phyloP scores from a whole-genome alignment of 2,329 filamentous ascomycete species.

The Hortaea werneckii region DNA sequence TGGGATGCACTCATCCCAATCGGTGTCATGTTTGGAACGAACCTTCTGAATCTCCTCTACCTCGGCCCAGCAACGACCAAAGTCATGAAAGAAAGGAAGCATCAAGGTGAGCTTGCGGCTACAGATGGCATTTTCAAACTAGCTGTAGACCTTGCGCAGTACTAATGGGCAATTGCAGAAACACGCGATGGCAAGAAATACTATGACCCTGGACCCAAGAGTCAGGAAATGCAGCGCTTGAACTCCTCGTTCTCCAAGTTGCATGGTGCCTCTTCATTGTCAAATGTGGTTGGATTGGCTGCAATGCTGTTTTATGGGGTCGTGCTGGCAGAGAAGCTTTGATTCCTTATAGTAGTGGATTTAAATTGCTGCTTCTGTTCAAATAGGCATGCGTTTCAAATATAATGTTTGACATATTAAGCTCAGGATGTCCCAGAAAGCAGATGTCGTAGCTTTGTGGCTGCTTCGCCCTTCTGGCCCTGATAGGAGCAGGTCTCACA shows the following conservation, averaged over 20 bases:
- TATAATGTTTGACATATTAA: no score
- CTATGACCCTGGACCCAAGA: conserved; percentile 69
- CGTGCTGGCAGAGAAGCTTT: conserved; percentile 47
- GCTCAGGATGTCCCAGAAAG: no score
- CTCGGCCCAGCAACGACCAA: conserved; percentile 67
- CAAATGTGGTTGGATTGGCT: conserved; percentile 64
- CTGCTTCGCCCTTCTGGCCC: no score
- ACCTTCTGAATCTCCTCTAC: conserved; percentile 58
- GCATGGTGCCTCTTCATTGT: conserved; percentile 69
- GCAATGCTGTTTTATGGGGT: conserved; percentile 69
- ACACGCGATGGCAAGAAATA: conserved; percentile 82
- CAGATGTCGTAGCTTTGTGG: no score
- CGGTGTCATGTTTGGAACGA: conserved; percentile 58
- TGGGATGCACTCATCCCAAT: conserved; percentile 60
- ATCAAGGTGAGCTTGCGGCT: conserved; percentile 53
- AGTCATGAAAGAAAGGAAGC: conserved; percentile 64
- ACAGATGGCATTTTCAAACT: no score
- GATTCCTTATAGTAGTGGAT: no score
- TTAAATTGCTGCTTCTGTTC: no score
- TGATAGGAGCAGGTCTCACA: no score
- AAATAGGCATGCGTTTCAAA: no score
- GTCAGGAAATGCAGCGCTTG: conserved; percentile 68
- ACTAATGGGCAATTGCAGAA: conserved; percentile 39
- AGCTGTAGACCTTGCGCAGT: background rate
- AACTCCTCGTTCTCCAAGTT: conserved; percentile 70